Conservation (phyloP, 257 asterid species). For the Solanum sparsipilum region DNA sequence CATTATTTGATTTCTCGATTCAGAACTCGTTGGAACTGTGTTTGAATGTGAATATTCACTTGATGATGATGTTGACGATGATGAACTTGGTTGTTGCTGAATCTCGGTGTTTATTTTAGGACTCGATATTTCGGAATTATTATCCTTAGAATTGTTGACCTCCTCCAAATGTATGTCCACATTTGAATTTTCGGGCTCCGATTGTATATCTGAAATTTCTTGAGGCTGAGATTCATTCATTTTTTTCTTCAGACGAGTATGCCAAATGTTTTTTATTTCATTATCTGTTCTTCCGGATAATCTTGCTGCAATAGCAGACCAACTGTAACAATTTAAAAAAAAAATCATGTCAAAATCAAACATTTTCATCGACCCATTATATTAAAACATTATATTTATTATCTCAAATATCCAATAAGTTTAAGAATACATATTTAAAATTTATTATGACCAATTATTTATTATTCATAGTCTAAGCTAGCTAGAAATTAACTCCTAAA, state of each 20-base stretch:
- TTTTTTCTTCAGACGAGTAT: slow-evolving; percentile 21
- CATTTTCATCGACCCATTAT: background rate
- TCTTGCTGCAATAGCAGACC: slow-evolving; percentile 25
- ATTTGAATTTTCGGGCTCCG: background rate
- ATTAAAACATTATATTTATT: background rate
- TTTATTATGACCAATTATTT: background rate
- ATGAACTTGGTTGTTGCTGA: background rate
- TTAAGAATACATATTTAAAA: background rate
- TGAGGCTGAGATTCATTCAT: background rate
- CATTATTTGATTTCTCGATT: background rate
- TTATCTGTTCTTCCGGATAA: slow-evolving; percentile 28
- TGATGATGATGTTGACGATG: background rate
- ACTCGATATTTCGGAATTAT: background rate
- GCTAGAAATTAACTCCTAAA: background rate
- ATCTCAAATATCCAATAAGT: background rate
- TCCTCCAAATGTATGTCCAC: background rate
- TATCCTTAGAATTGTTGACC: background rate
- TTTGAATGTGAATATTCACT: background rate
- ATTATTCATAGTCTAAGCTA: background rate
- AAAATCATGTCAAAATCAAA: background rate
- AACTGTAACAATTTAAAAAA: background rate
- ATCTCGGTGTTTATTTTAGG: background rate
- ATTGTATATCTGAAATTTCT: background rate
- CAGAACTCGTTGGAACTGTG: background rate
- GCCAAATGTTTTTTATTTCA: slow-evolving; percentile 30